phyloP scores from a whole-genome alignment of 2,329 filamentous ascomycete species.

The Pseudocercospora crystallina region DNA sequence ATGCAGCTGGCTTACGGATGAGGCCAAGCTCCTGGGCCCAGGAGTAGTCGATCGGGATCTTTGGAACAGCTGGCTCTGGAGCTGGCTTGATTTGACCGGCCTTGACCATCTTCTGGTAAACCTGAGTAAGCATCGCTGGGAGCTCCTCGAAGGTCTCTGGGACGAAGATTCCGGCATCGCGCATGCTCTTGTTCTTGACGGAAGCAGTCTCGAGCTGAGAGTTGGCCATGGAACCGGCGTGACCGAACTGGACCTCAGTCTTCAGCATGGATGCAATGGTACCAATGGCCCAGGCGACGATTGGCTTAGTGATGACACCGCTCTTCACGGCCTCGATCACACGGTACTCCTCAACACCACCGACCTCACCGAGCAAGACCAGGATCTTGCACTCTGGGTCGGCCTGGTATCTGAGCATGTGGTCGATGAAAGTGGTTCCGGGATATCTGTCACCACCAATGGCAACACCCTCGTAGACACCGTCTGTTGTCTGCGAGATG shows the following conservation, averaged over 20 bases:
- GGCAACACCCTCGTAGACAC: slow-evolving; percentile 98
- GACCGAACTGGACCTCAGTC: slow-evolving; percentile 99
- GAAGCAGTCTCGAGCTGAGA: slow-evolving; percentile 97
- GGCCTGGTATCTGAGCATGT: slow-evolving; percentile 92
- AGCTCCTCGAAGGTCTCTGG: slow-evolving; percentile 97
- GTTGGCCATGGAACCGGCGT: slow-evolving; percentile 98
- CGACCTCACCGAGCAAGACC: slow-evolving; percentile 92
- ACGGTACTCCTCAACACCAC: slow-evolving; percentile 99
- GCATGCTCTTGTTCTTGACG: slow-evolving; percentile 96
- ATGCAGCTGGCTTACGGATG: slow-evolving; percentile 98
- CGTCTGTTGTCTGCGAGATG: slow-evolving; percentile 90
- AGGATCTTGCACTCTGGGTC: slow-evolving; percentile 98
- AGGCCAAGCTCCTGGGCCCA: slow-evolving; percentile 99
- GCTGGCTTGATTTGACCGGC: slow-evolving; percentile 81
- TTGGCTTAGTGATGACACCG: slow-evolving; percentile 93
- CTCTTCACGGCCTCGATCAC: slow-evolving; percentile 97
- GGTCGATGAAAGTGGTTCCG: slow-evolving; percentile 98
- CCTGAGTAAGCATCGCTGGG: slow-evolving; percentile 69
- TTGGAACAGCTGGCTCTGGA: slow-evolving; percentile 87
- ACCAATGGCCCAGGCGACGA: slow-evolving; percentile 98
- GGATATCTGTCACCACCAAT: slow-evolving; percentile 99
- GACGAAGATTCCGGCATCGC: slow-evolving; percentile 88
- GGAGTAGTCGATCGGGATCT: slow-evolving; percentile 99
- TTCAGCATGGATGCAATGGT: slow-evolving; percentile 99
- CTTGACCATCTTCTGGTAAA: slow-evolving; percentile 87